Percentiles rank a stretch among this genome's conserved stretches.
These are phyloP conservation scores for Pseudogymnoascus sp. DNA, from an alignment of 2,329 filamentous ascomycete genomes.

Conservation along the genomic window DNA sequence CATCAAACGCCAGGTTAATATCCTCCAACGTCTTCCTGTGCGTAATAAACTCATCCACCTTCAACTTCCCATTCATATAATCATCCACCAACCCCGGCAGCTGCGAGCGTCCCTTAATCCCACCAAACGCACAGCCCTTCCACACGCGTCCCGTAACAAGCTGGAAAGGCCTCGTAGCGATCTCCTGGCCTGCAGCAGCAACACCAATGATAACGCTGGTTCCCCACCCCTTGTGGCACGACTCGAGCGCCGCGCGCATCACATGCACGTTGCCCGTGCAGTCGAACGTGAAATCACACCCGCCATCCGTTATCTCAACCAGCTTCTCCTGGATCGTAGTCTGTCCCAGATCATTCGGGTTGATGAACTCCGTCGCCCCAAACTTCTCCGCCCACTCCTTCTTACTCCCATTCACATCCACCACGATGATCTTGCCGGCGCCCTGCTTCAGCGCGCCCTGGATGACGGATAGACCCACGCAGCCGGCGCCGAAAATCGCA, in stretches of 20 bases:
- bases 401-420: constrained; percentile 80
- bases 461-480: constrained; percentile 89
- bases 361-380: constrained; percentile 93
- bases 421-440: constrained; percentile 47
- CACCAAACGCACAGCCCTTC: constrained; percentile 96
- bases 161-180: constrained; percentile 92
- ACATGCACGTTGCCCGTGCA: constrained; percentile 96
- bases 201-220: constrained; percentile 97
- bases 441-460: constrained; percentile 70
- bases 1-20: constrained; percentile 85
- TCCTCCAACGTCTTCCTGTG: constrained; percentile 75
- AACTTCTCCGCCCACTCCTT: constrained; percentile 92
- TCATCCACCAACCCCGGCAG: constrained; percentile 79
- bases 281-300: constrained; percentile 98
- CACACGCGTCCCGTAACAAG: constrained; percentile 95
- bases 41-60: constrained; percentile 99
- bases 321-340: constrained; percentile 87
- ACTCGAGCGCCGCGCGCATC: constrained; percentile 91
- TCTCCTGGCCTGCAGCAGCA: constrained; percentile 92
- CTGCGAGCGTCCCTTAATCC: constrained; percentile 94
- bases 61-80: constrained; percentile 82
- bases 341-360: constrained; percentile 66
- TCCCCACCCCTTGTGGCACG: constrained; percentile 99
- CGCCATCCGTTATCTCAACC: constrained; percentile 95
- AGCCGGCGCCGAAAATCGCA: constrained; percentile 91